phyloP scores from a whole-genome alignment of 2,329 filamentous ascomycete species.

The Neofusicoccum sp. region DNA sequence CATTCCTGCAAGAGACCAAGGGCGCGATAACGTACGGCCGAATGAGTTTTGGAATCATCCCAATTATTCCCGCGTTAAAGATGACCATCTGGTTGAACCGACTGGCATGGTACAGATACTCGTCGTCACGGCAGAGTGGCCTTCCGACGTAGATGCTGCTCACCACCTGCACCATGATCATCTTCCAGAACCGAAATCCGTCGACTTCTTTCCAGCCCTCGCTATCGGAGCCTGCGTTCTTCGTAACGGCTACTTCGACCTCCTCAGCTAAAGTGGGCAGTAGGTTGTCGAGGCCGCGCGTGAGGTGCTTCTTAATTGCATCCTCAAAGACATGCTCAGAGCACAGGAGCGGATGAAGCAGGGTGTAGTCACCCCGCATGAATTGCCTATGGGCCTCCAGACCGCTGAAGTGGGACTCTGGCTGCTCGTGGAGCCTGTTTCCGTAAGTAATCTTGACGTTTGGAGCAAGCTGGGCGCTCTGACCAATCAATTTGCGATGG shows the following conservation, averaged over 20 bases:
- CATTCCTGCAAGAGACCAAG: not conserved
- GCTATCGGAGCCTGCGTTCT: not conserved
- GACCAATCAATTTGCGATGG: not conserved
- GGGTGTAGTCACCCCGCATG: constrained; percentile 12
- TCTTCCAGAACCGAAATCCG: not conserved
- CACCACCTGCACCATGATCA: not conserved
- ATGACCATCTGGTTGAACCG: not conserved
- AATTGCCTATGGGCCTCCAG: constrained; percentile 12
- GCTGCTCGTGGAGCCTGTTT: constrained; percentile 7
- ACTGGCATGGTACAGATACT: not conserved
- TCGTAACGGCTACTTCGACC: not conserved
- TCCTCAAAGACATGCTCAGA: constrained; percentile 11
- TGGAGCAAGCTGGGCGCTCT: not conserved
- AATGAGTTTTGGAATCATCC: not conserved
- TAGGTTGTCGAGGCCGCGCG: constrained; percentile 2
- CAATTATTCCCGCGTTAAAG: not conserved
- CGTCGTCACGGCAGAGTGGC: not conserved
- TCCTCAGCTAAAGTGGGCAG: not conserved
- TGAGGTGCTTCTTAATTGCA: constrained; percentile 12
- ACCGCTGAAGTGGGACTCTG: not conserved
- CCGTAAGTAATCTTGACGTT: no score
- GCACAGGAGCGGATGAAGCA: constrained; percentile 1
- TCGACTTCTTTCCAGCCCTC: not conserved
- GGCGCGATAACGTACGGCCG: not conserved
- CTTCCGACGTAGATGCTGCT: not conserved